A percentile compares a stretch with the other conserved stretches of the same genome.
Evolutionary conservation across 2,329 filamentous ascomycete species (phyloP).

Genomic region (Trichoderma arundinaceum): DNA sequence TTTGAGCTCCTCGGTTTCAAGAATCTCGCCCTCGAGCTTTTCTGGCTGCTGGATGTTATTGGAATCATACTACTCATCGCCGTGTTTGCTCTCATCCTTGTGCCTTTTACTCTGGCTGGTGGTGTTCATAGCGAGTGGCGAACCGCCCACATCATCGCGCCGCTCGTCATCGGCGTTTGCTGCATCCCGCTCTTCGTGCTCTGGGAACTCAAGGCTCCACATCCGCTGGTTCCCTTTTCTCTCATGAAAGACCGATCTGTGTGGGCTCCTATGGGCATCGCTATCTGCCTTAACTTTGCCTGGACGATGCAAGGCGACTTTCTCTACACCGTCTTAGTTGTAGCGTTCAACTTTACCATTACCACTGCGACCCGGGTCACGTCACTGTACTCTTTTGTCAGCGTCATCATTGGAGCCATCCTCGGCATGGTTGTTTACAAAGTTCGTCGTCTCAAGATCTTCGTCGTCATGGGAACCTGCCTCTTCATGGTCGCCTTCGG

Average conservation of each 20-base stretch:
- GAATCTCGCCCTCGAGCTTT: slow-evolving; percentile 48
- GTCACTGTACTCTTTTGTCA: slow-evolving; percentile 63
- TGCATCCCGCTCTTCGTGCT: slow-evolving; percentile 58
- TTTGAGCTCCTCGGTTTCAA: slow-evolving; percentile 37
- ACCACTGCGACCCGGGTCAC: slow-evolving; percentile 63
- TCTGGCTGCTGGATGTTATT: slow-evolving; percentile 54
- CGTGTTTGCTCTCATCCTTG: slow-evolving; percentile 53
- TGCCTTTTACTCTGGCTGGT: slow-evolving; percentile 54
- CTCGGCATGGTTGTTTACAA: slow-evolving; percentile 63
- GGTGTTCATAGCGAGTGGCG: slow-evolving; percentile 49
- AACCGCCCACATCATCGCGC: slow-evolving; percentile 49
- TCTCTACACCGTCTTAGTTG: slow-evolving; percentile 66
- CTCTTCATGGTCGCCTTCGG: slow-evolving; percentile 71
- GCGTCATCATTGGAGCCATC: slow-evolving; percentile 62
- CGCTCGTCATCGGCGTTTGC: slow-evolving; percentile 52
- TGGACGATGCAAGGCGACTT: slow-evolving; percentile 70
- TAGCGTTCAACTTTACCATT: slow-evolving; percentile 65
- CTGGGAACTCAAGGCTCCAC: slow-evolving; percentile 55
- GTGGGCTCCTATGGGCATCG: slow-evolving; percentile 67
- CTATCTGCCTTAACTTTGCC: slow-evolving; percentile 59
- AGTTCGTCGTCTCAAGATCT: slow-evolving; percentile 65
- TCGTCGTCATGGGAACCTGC: slow-evolving; percentile 64
- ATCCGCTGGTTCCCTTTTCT: slow-evolving; percentile 64
- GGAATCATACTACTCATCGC: slow-evolving; percentile 55
- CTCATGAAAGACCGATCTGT: slow-evolving; percentile 68